Evolutionary conservation across 2,329 filamentous ascomycete species (phyloP).

Genomic region (Shiraia bambusicola): DNA sequence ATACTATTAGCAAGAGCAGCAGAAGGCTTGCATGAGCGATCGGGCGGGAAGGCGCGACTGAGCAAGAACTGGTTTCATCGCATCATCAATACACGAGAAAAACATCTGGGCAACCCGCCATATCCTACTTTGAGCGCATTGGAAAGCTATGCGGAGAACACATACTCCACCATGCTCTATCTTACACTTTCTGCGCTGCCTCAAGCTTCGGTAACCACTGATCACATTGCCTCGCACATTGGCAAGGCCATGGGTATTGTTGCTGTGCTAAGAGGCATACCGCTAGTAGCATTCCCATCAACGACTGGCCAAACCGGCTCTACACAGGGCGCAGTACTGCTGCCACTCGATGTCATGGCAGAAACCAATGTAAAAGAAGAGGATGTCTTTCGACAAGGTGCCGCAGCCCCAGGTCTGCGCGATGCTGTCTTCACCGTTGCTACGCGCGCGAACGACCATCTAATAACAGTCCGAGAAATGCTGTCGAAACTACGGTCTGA

Average conservation of each 20-base stretch:
- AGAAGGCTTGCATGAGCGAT: constrained; percentile 54
- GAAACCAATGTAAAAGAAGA: constrained; percentile 80
- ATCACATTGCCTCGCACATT: constrained; percentile 92
- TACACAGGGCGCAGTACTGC: constrained; percentile 67
- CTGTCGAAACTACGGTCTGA: constrained; percentile 75
- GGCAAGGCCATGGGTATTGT: constrained; percentile 91
- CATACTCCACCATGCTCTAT: constrained; percentile 91
- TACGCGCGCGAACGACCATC: constrained; percentile 90
- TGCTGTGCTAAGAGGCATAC: constrained; percentile 82
- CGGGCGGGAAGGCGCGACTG: constrained; percentile 51
- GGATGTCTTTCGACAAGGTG: constrained; percentile 79
- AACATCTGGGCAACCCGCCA: constrained; percentile 79
- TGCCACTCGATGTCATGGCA: constrained; percentile 89
- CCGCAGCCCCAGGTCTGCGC: constrained; percentile 74
- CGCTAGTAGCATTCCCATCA: constrained; percentile 76
- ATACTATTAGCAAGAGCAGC: constrained; percentile 77
- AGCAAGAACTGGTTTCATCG: constrained; percentile 62
- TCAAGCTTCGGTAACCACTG: constrained; percentile 77
- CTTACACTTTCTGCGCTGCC: constrained; percentile 78
- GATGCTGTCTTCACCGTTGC: constrained; percentile 92
- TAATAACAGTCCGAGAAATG: constrained; percentile 94
- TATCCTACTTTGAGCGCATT: constrained; percentile 72
- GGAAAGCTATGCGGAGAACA: constrained; percentile 90
- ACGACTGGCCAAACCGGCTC: constrained; percentile 43
- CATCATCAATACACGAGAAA: constrained; percentile 78